These are phyloP conservation scores for Ophiostoma ips DNA, from an alignment of 2,329 filamentous ascomycete genomes.

Conservation along the genomic window DNA sequence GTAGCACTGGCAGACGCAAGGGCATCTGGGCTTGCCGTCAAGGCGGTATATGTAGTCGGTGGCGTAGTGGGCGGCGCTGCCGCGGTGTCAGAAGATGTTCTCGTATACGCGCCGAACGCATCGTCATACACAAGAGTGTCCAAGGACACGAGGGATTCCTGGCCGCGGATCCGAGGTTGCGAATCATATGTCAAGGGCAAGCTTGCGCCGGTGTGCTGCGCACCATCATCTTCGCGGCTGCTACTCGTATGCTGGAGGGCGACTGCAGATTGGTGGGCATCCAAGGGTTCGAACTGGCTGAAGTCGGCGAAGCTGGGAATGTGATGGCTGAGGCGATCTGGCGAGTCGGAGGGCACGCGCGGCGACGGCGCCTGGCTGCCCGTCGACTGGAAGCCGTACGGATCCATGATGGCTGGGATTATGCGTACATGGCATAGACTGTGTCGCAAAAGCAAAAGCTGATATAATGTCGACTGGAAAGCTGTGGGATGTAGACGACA, in stretches of 20 bases:
- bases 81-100: not conserved
- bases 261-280: constrained; percentile 20
- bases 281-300: constrained; percentile 35
- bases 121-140: constrained; percentile 17
- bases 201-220: not conserved
- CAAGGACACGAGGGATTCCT: constrained; percentile 28
- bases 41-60: not conserved
- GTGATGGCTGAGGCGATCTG: constrained; percentile 6
- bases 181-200: not conserved
- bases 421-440: not conserved
- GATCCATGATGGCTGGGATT: constrained; percentile 8
- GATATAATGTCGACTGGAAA: no score
- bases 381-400: constrained; percentile 5
- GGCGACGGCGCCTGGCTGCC: constrained; percentile 1
- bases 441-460: no score
- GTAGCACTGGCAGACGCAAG: not conserved
- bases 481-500: not conserved
- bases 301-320: constrained; percentile 21
- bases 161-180: constrained; percentile 17
- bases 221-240: not conserved
- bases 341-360: not conserved
- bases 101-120: constrained; percentile 5
- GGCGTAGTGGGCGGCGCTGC: not conserved
- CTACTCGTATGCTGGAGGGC: constrained; percentile 9
- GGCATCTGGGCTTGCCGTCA: not conserved